Conservation (phyloP, 1,284 basidiomycete genomes). For the Agaricales sp. region DNA sequence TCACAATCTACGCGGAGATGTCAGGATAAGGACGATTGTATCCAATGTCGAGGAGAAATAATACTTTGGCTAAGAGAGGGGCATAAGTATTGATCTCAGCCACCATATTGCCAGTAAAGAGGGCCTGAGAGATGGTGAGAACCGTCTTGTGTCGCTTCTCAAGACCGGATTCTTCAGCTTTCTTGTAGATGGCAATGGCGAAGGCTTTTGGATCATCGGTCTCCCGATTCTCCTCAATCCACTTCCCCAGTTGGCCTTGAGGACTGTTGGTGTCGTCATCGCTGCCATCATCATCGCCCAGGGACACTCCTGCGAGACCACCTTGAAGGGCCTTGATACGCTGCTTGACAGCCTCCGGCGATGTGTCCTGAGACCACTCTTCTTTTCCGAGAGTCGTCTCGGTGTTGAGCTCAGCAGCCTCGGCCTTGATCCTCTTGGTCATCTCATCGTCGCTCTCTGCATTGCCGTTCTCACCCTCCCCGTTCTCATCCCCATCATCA, state of each 20-base stretch:
- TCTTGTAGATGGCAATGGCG: slow-evolving; percentile 72
- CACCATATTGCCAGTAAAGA: slow-evolving; percentile 76
- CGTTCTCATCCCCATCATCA: slow-evolving; percentile 25
- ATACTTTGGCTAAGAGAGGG: slow-evolving; percentile 75
- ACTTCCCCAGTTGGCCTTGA: slow-evolving; percentile 75
- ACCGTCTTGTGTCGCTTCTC: slow-evolving; percentile 95
- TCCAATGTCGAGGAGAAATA: slow-evolving; percentile 13
- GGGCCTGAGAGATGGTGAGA: slow-evolving; percentile 76
- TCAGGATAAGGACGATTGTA: no score
- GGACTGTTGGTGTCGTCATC: slow-evolving; percentile 85
- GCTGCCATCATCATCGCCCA: slow-evolving; percentile 72
- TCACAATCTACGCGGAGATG: slow-evolving; percentile 45
- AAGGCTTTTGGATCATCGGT: slow-evolving; percentile 33
- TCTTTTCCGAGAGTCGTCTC: slow-evolving; percentile 57
- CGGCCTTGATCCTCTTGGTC: slow-evolving; percentile 75
- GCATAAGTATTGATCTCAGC: slow-evolving; percentile 68
- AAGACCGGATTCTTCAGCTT: slow-evolving; percentile 87
- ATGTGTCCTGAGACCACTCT: slow-evolving; percentile 88
- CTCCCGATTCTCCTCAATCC: slow-evolving; percentile 75
- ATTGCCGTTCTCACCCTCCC: slow-evolving; percentile 24
- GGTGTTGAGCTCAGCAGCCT: slow-evolving; percentile 68
- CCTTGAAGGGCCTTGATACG: slow-evolving; percentile 75
- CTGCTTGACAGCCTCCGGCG: slow-evolving; percentile 83
- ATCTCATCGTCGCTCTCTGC: slow-evolving; percentile 73
- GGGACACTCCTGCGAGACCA: slow-evolving; percentile 43